A percentile compares a stretch with the other conserved stretches of the same genome.
Conservation (phyloP, 106 monocot genomes). For the Dioscorea zingiberensis region DNA sequence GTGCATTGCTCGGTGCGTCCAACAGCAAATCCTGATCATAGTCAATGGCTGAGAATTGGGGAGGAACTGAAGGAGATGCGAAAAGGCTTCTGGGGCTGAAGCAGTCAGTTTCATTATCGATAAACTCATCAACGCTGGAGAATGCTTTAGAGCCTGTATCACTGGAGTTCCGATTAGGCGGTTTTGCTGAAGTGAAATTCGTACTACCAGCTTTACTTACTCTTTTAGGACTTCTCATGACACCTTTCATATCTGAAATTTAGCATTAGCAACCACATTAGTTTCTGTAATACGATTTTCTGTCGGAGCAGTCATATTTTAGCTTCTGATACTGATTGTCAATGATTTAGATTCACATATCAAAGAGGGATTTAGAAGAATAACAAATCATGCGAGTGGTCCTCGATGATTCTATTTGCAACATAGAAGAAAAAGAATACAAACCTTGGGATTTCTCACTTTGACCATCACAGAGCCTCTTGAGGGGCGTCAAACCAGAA, state of each 20-base stretch:
- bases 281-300: no score
- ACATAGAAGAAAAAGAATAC: constrained; percentile 4
- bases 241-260: constrained; percentile 22
- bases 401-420: background rate
- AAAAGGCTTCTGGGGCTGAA: constrained; percentile 24
- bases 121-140: constrained; percentile 14
- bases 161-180: constrained; percentile 4
- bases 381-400: no score
- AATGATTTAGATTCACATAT: no score
- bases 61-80: constrained; percentile 20
- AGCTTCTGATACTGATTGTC: no score
- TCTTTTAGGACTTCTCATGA: constrained; percentile 38
- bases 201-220: background rate
- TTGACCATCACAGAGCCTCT: constrained; percentile 35
- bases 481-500: constrained; percentile 27
- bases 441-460: constrained; percentile 33
- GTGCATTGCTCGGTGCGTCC: constrained; percentile 41
- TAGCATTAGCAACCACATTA: background rate
- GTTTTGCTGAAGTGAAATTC: background rate
- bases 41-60: constrained; percentile 27
- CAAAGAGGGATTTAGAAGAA: no score
- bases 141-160: constrained; percentile 1
- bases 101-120: constrained; percentile 34
- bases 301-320: no score
- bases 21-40: constrained; percentile 64